Base-by-base conservation (phyloP, 345 rosid species). In the Microcos paniculata region DNA sequence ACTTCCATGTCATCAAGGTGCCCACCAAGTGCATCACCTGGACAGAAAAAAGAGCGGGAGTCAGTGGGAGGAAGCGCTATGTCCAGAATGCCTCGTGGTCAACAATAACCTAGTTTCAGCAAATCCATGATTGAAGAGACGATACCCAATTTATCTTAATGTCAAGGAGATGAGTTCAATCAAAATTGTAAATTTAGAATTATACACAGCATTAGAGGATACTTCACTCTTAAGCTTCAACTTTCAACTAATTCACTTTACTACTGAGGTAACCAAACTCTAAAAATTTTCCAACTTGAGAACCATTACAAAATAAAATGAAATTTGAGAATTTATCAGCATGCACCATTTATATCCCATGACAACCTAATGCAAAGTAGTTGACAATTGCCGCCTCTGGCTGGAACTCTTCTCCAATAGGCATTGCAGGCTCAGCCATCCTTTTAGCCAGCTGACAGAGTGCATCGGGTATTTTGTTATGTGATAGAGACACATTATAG, bases 1-100 rank as follows among this genome's bases (percentile, higher is more conserved):
- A 80, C 90, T 87, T 95, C 99, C 99, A 93, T 93, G 76, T 93
- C 99, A 85, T 93, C 99, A 74, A 91, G 87, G 81, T 96, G 99
- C 33, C 98, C 99, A 64, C 99, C 99, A 43, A 95, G 91, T 42
- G 96, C 82, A 88, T 93, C 99, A 65, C 94, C 99, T 96, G 82
- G 75, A 69, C 70, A 79, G 38, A 56, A 26, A 73, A 56, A 5
- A 2, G 19, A 77, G 1, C 15, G 3, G 35, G 7, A 69, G n/a
- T 26, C 15, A 80, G 9, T 19, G 19, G 35, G 42, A 74, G n/a
- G 8, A 16, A 16, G 43, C 14, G 43, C 21, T 30, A 49, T 31
- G 10, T 23, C 6, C 65, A 51, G 23, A 19, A 4, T 26, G 45
- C 30, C 43, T 49, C 28, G 33, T 69, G 59, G 21, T 62, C 46